Evolutionary conservation across 495 filamentous ascomycete species (phyloP).

Genomic region (Lasiosphaeria miniovina): DNA sequence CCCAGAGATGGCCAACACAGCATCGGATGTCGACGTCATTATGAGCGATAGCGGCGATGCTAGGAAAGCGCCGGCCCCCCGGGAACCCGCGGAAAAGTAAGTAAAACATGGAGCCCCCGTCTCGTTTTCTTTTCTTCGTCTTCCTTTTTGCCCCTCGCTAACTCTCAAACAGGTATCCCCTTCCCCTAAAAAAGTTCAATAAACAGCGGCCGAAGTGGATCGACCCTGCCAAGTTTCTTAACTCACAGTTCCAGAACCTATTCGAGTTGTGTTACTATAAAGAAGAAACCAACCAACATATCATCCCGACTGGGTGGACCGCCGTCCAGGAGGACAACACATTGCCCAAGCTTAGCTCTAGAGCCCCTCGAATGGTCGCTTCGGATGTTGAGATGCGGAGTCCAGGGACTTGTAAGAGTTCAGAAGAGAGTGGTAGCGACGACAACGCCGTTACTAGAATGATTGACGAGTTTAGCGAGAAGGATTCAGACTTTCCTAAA

Average conservation of each 20-base stretch:
- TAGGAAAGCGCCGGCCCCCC: constrained; percentile 12
- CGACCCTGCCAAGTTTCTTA: constrained; percentile 44
- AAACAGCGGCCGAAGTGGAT: constrained; percentile 43
- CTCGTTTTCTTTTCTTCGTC: background rate
- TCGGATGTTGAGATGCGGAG: constrained; percentile 35
- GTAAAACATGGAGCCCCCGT: constrained; percentile 5
- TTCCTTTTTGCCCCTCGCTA: background rate
- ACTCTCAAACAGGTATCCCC: constrained; percentile 21
- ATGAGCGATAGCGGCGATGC: constrained; percentile 61
- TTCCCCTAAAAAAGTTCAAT: constrained; percentile 30
- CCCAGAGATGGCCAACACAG: constrained; percentile 66
- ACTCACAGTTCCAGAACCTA: constrained; percentile 58
- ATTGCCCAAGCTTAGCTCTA: constrained; percentile 56
- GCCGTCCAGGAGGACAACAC: constrained; percentile 52
- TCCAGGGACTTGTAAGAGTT: constrained; percentile 28
- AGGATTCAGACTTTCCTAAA: constrained; percentile 34
- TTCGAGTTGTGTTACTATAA: constrained; percentile 66
- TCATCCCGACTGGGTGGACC: constrained; percentile 64
- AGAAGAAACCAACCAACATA: constrained; percentile 36
- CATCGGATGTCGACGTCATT: constrained; percentile 79
- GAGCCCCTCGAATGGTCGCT: constrained; percentile 33
- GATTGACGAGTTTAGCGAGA: constrained; percentile 52
- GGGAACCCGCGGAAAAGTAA: constrained; percentile 18
- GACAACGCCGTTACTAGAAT: constrained; percentile 41
- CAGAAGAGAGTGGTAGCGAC: constrained; percentile 45